phyloP scores from a whole-genome alignment of 2,329 filamentous ascomycete species.

The Berkeleyomyces rouxiae region DNA sequence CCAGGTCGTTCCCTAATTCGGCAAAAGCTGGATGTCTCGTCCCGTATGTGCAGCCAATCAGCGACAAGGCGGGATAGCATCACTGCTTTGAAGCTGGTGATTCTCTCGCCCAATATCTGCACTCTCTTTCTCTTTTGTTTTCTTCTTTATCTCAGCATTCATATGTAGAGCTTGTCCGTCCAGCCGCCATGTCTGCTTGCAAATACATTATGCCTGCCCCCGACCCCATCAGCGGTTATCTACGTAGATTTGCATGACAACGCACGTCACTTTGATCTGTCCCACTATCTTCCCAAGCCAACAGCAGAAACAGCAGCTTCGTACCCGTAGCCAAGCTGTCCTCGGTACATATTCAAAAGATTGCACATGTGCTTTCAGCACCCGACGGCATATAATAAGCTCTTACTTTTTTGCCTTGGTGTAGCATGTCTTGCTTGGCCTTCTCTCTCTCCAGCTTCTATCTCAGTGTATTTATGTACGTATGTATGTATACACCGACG shows the following conservation, averaged over 20 bases:
- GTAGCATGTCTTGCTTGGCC: too few relatives aligned
- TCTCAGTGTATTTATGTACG: too few relatives aligned
- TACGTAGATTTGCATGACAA: not conserved
- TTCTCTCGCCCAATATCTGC: not conserved
- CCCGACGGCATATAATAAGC: too few relatives aligned
- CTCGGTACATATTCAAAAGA: too few relatives aligned
- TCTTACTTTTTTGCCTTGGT: too few relatives aligned
- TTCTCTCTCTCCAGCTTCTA: too few relatives aligned
- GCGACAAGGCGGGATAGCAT: not conserved
- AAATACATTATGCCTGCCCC: not conserved
- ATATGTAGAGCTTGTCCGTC: not conserved
- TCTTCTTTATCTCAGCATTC: not conserved
- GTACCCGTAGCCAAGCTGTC: too few relatives aligned
- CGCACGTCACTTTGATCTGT: not conserved
- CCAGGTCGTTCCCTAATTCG: not conserved
- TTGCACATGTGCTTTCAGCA: too few relatives aligned
- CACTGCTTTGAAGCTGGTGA: not conserved
- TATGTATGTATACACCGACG: too few relatives aligned
- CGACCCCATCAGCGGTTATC: not conserved
- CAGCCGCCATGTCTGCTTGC: not conserved
- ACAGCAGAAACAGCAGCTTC: too few relatives aligned
- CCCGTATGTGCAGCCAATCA: constrained; percentile 7
- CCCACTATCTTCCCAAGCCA: not conserved
- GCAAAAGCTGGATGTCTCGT: not conserved
- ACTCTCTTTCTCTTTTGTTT: not conserved